Percentiles rank a stretch among this genome's conserved stretches.
Evolutionary conservation across 371 early-diverging fungal species (phyloP).

Genomic region (Mucor mucedo): DNA sequence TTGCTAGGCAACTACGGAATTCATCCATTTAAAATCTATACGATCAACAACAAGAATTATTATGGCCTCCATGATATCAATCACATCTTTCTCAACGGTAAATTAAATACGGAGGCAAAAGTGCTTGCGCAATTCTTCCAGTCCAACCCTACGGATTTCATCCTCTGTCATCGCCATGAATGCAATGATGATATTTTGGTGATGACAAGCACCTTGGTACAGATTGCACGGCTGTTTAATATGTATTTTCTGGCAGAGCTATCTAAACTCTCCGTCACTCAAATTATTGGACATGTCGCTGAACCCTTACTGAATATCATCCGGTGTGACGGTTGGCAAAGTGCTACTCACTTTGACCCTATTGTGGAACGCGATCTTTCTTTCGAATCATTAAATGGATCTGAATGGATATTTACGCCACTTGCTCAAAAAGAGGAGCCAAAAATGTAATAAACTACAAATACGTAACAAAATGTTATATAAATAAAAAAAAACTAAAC

Average conservation of each 20-base stretch:
- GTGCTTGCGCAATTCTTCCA: conserved; percentile 16
- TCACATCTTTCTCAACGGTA: conserved; percentile 12
- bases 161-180: conserved; percentile 4
- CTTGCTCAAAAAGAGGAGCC: neutral
- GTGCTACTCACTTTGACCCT: neutral
- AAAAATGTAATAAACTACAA: neutral
- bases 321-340: conserved; percentile 17
- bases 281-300: conserved; percentile 34
- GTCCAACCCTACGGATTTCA: conserved; percentile 20
- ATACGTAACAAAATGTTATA: neutral
- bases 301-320: conserved; percentile 38
- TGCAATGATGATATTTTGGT: conserved; percentile 18
- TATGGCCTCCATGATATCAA: conserved; percentile 34
- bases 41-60: conserved; percentile 9
- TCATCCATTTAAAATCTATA: conserved; percentile 24
- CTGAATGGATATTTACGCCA: conserved; percentile 21
- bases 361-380: conserved; percentile 8
- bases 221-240: conserved; percentile 36
- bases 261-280: conserved; percentile 32
- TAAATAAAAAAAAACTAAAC: neutral
- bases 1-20: conserved; percentile 1
- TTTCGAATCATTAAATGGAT: conserved; percentile 15
- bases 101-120: conserved; percentile 12
- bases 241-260: conserved; percentile 41
- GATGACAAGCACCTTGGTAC: conserved; percentile 20